Percentiles rank a stretch among this genome's conserved stretches.
Evolutionary conservation across 257 asterid species (phyloP).

Genomic region (Nicotiana paniculata): DNA sequence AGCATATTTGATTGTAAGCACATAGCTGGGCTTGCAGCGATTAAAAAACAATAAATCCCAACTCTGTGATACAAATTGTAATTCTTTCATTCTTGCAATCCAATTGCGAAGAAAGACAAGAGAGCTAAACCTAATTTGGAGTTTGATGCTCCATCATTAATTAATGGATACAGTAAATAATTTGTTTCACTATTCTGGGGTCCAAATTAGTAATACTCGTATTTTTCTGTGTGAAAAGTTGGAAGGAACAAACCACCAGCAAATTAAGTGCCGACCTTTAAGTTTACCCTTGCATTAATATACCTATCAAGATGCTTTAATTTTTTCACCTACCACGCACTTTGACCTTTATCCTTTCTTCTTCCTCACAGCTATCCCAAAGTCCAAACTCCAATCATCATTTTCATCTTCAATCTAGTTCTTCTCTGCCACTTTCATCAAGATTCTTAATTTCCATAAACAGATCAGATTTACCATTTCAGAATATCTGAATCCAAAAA

Average conservation of each 20-base stretch:
- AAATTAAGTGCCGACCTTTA: background rate
- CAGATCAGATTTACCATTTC: background rate
- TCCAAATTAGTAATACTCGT: background rate
- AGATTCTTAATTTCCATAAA: background rate
- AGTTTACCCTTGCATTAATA: background rate
- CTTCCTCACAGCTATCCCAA: background rate
- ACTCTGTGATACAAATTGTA: too few species aligned
- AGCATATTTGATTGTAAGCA: background rate
- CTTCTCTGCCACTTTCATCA: background rate
- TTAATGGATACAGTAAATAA: too few species aligned
- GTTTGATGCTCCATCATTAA: background rate
- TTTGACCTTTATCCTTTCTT: background rate
- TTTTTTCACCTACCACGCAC: background rate
- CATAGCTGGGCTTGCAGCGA: too few species aligned
- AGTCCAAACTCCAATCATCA: background rate
- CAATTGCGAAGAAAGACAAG: background rate
- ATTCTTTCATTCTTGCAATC: too few species aligned
- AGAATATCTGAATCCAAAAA: background rate
- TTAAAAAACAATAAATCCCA: too few species aligned
- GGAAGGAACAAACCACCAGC: background rate
- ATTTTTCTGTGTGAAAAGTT: background rate
- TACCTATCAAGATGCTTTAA: background rate
- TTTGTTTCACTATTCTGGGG: too few species aligned
- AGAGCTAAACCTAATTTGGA: background rate
- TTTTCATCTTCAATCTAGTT: background rate